Base-by-base conservation (phyloP, 768 basidiomycete genomes). In the Pluteus cervinus region DNA sequence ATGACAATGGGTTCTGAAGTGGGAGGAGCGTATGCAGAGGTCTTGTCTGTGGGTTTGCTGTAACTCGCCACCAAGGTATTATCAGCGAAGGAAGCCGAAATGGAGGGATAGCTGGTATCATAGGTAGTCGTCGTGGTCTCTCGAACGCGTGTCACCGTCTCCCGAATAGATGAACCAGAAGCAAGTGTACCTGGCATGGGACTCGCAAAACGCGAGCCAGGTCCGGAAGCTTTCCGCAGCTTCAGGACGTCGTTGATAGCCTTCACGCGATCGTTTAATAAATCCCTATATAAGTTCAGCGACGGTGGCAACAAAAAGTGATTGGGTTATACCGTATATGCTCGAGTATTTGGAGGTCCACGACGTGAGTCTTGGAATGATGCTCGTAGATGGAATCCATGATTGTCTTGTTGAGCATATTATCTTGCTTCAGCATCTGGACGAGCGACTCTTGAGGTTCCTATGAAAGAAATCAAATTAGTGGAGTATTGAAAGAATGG, bases 281-380 rank as follows among this genome's bases (percentile, higher is more conserved):
- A 22, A 24, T 21, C 9, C 28, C 41, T 37, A 29, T 23, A 4
- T 8, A 37, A 34, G 25, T 25, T 20, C 22, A n/a, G n/a, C 18
- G 7, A 24, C 4, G 14, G 23, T 22, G 7, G 33, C 14, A 15
- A 20, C 24, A 26, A 15, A 14, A 20, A 7, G 11, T 23, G 29
- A 21, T 16, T 29, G 24, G 7, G 8, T 47, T 57, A 18, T 39
- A 75, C 75, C 62, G 57, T 39, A 64, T 56, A 2, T 49, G 47
- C 20, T 73, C 65, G n/a, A 74, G 56, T 2, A 60, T 36, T 5
- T 62, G 41, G 12, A 73, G 56, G 25, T 77, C 75, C 34, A 54
- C 52, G 4, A 49, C 44, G n/a, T 55, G n/a, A n/a, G n/a, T n/a
- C n/a, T 46, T 9, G 45, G n/a, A n/a, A n/a, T n/a, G n/a, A n/a